Base-by-base conservation (phyloP, 768 basidiomycete species). In the Suillus variegatus region DNA sequence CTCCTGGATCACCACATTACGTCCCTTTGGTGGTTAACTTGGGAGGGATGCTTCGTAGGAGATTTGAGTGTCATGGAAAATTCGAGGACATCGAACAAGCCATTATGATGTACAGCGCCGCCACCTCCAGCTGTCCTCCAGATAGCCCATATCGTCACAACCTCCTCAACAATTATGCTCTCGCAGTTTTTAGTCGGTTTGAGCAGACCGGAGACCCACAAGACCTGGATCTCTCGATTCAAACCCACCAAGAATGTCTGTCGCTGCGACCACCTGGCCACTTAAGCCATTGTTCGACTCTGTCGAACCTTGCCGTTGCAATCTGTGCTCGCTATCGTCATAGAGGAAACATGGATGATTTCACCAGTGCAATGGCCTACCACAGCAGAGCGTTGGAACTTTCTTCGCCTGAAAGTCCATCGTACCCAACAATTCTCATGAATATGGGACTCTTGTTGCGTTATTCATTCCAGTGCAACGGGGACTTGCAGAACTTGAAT, bases 251-350 rank as follows among this genome's bases (percentile, higher is more conserved):
- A 51, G 62, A 67, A 22, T 68, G 71, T 40, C 65, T 74, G 41
- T 64, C 63, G 20, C 61, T 74, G 56, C 73, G 74, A 32, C 69
- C 68, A 57, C 70, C 65, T 1, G 72, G 69, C 18, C 69, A 71
- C 62, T 55, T 65, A 20, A 54, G n/a, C 22, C 71, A 69, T 46
- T 22, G 41, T 13, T 40, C 25, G 16, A 46, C 57, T 51, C 62
- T 75, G 38, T 63, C 60, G 6, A 71, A 67, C 46, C 67, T 80
- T 7, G 76, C 69, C 10, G 66, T 52, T 55, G 65, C 70, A 0
- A 64, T 77, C 32, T 58, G 64, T 25, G 6, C 40, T 65, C 73
- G 64, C 28, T 80, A 72, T 67, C 70, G 74, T 41, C 35, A 62
- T 18, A 64, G 72, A 6, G 70, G 74, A 4, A 63, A 70, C 14